Evolutionary conservation across 495 filamentous ascomycete species (phyloP).

Genomic region (Hyaloscypha hepaticicola): DNA sequence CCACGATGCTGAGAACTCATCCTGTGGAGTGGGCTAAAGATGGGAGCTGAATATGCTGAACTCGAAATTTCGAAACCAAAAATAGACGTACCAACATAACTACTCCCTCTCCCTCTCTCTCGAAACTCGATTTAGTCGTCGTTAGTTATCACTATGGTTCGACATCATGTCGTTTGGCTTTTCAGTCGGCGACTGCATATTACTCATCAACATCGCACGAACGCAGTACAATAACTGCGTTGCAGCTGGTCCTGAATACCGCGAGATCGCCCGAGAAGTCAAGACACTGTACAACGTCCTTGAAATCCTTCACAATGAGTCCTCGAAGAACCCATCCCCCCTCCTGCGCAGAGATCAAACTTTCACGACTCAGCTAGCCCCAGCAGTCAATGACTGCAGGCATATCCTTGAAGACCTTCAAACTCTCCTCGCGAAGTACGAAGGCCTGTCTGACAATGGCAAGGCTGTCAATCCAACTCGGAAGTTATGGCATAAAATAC

Average conservation of each 20-base stretch:
- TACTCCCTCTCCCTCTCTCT: too few species aligned
- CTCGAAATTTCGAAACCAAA: too few species aligned
- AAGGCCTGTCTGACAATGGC: background rate
- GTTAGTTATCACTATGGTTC: too few species aligned
- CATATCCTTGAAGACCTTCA: background rate
- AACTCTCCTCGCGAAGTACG: constrained; percentile 1
- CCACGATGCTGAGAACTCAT: too few species aligned
- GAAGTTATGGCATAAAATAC: background rate
- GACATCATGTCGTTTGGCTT: constrained; percentile 8
- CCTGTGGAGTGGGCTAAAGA: too few species aligned
- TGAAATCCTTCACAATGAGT: background rate
- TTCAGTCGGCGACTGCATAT: background rate
- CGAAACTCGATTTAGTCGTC: too few species aligned
- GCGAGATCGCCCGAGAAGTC: background rate
- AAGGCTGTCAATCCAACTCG: too few species aligned
- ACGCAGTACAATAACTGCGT: background rate
- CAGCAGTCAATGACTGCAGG: background rate
- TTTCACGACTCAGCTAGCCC: background rate
- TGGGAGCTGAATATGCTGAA: too few species aligned
- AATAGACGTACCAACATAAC: too few species aligned
- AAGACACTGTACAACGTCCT: background rate
- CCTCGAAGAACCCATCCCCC: background rate
- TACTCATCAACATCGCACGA: background rate
- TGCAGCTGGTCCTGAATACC: background rate
- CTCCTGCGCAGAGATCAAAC: background rate